Evolutionary conservation across 805 yeast genomes (phyloP).

Genomic region (Yarrowia sp.): DNA sequence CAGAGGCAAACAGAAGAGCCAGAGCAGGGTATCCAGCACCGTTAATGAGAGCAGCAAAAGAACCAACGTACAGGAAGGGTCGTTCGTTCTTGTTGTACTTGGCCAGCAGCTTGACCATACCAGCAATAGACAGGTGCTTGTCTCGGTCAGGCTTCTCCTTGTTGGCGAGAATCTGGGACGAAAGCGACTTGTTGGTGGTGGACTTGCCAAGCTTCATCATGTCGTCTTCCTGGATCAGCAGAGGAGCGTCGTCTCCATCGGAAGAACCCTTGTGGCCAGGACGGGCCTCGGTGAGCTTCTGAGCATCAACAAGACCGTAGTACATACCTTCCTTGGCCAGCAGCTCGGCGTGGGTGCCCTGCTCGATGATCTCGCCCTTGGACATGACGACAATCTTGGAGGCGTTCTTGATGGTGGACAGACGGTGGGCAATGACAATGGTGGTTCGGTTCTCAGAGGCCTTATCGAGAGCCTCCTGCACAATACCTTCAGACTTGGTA

Average conservation of each 20-base stretch:
- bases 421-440: slow-evolving; percentile 56
- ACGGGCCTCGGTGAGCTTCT: slow-evolving; percentile 33
- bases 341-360: slow-evolving; percentile 43
- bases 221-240: slow-evolving; percentile 25
- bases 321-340: slow-evolving; percentile 35
- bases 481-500: slow-evolving; percentile 45
- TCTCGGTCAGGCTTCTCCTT: slow-evolving; percentile 12
- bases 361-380: slow-evolving; percentile 50
- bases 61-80: slow-evolving; percentile 32
- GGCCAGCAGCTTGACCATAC: slow-evolving; percentile 30
- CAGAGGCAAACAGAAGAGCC: slow-evolving; percentile 41
- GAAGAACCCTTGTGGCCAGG: slow-evolving; percentile 26
- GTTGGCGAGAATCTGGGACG: slow-evolving; percentile 27
- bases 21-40: slow-evolving; percentile 42
- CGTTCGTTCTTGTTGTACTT: slow-evolving; percentile 33
- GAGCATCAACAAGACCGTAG: slow-evolving; percentile 40
- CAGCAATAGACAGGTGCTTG: slow-evolving; percentile 8
- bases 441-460: slow-evolving; percentile 45
- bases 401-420: slow-evolving; percentile 56
- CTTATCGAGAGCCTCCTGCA: slow-evolving; percentile 42
- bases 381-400: slow-evolving; percentile 52
- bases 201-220: slow-evolving; percentile 19
- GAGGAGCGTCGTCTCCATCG: neutral
- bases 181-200: slow-evolving; percentile 29
- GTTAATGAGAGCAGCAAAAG: slow-evolving; percentile 33